These are phyloP conservation scores for Curvularia sp. DNA, from an alignment of 2,329 filamentous ascomycete species.

Conservation along the genomic window DNA sequence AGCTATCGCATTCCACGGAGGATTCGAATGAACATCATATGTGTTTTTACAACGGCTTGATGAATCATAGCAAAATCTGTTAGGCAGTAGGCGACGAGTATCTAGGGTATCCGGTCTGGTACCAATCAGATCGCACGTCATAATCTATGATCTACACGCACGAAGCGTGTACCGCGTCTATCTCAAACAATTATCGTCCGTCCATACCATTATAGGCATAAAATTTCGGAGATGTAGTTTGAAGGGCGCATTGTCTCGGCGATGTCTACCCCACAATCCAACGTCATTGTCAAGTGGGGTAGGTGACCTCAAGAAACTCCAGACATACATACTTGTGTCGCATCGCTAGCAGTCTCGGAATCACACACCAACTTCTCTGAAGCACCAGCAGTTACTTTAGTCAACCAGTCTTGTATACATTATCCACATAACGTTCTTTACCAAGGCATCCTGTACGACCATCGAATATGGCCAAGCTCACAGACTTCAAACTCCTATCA, in stretches of 20 bases:
- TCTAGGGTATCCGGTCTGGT: not conserved
- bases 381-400: not conserved
- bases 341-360: not conserved
- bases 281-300: conserved; percentile 25
- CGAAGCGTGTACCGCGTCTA: conserved; percentile 13
- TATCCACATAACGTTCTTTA: not conserved
- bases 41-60: not conserved
- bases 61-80: not conserved
- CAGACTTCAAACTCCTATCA: conserved; percentile 62
- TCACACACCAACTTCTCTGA: not conserved
- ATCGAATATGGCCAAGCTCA: conserved; percentile 43
- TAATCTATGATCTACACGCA: not conserved
- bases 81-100: not conserved
- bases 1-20: not conserved
- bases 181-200: not conserved
- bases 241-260: conserved; percentile 23
- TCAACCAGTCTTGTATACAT: not conserved
- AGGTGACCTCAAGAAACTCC: not conserved
- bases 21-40: not conserved
- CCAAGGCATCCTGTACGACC: not conserved
- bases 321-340: not conserved
- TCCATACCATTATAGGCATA: not conserved
- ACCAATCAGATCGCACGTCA: not conserved
- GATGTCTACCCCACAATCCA: conserved; percentile 14
- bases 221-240: conserved; percentile 2